Evolutionary conservation across 805 yeast genomes (phyloP).

Genomic region (Yarrowia bubula): DNA sequence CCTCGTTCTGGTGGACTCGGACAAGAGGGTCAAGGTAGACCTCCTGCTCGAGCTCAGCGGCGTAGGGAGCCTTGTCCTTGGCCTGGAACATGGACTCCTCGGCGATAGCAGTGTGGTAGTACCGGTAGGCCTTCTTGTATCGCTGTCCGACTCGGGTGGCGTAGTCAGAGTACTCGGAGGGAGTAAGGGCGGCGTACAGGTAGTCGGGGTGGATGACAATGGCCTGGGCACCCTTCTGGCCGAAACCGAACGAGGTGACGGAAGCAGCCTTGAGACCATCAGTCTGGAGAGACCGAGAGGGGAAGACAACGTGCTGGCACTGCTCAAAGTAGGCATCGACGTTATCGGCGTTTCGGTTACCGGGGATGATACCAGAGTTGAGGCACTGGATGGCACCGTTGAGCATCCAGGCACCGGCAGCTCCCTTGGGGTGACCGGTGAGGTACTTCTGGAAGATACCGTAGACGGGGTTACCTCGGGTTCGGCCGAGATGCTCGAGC

Average conservation of each 20-base stretch:
- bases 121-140: constrained; percentile 86
- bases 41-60: constrained; percentile 78
- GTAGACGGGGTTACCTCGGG: constrained; percentile 94
- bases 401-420: constrained; percentile 99
- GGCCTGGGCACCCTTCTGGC: constrained; percentile 99
- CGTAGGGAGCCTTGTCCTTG: constrained; percentile 91
- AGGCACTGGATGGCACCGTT: constrained; percentile 95
- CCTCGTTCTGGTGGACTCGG: constrained; percentile 53
- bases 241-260: constrained; percentile 96
- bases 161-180: constrained; percentile 68
- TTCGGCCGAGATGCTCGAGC: constrained; percentile 94
- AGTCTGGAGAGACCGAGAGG: constrained; percentile 88
- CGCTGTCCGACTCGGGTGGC: constrained; percentile 68
- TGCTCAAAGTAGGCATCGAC: constrained; percentile 80
- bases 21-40: constrained; percentile 97
- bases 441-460: constrained; percentile 99
- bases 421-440: constrained; percentile 99
- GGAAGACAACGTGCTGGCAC: constrained; percentile 86
- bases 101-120: constrained; percentile 92
- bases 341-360: constrained; percentile 98
- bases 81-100: constrained; percentile 88
- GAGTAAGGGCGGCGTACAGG: constrained; percentile 78
- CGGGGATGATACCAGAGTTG: constrained; percentile 92
- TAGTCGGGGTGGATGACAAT: constrained; percentile 89
- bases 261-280: constrained; percentile 98